These are phyloP conservation scores for Chaetomium sp. DNA, from an alignment of 2,329 filamentous ascomycete species.

Conservation along the genomic window DNA sequence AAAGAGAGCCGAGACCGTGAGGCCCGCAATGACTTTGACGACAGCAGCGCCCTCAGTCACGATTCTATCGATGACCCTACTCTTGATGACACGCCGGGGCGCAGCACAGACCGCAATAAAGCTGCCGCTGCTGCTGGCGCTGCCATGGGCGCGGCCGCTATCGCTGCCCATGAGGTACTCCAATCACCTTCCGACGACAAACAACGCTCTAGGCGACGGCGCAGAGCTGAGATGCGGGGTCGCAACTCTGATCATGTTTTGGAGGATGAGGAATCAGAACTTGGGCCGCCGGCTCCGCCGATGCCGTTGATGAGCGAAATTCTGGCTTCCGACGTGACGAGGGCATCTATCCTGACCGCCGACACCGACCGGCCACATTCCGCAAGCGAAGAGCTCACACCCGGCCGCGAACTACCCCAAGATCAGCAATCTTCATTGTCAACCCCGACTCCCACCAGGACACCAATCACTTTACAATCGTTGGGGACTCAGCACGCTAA, in stretches of 20 bases:
- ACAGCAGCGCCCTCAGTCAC: constrained; percentile 51
- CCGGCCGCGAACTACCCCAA: constrained; percentile 65
- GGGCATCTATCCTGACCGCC: constrained; percentile 83
- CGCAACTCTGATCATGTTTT: constrained; percentile 48
- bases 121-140: constrained; percentile 51
- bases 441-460: constrained; percentile 62
- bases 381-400: constrained; percentile 63
- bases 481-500: constrained; percentile 70
- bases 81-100: constrained; percentile 51
- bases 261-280: constrained; percentile 55
- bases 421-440: constrained; percentile 63
- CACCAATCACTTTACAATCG: constrained; percentile 56
- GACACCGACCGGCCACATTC: constrained; percentile 74
- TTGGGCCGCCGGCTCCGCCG: constrained; percentile 65
- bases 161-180: constrained; percentile 38
- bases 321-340: constrained; percentile 81
- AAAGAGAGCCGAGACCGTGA: constrained; percentile 55
- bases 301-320: constrained; percentile 90
- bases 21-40: constrained; percentile 57
- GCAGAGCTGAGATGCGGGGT: constrained; percentile 55
- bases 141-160: constrained; percentile 43
- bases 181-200: constrained; percentile 53
- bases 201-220: constrained; percentile 55
- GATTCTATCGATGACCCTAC: constrained; percentile 49
- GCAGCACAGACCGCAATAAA: constrained; percentile 48